These are phyloP conservation scores for Eimeria sp. DNA, from an alignment of 169 alveolate genomes.

Conservation along the genomic window DNA sequence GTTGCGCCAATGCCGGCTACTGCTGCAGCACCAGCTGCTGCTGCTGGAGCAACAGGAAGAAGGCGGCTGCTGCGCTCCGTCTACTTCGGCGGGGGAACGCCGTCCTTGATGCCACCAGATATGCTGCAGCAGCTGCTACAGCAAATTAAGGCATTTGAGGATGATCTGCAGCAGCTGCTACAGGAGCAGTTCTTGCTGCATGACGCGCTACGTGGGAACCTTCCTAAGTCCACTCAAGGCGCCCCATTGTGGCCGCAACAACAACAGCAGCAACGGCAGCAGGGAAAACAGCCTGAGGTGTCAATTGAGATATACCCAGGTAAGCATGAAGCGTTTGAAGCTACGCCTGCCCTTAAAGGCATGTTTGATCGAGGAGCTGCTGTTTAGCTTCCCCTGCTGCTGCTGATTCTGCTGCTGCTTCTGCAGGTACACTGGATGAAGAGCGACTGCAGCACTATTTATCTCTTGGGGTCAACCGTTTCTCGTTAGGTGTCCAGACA, in stretches of 20 bases:
- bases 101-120: constrained; percentile 63
- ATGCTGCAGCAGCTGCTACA: constrained; percentile 65
- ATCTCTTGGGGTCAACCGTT: constrained; percentile 2
- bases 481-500: constrained; percentile 54
- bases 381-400: not conserved
- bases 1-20: not conserved
- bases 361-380: not conserved
- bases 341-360: not conserved
- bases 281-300: constrained; percentile 39
- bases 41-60: constrained; percentile 25
- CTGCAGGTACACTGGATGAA: constrained; percentile 48
- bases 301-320: constrained; percentile 71
- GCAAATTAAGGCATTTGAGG: constrained; percentile 12
- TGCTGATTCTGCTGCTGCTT: constrained; percentile 45
- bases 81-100: constrained; percentile 60
- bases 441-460: constrained; percentile 31
- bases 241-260: not conserved
- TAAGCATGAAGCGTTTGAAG: not conserved
- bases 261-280: not conserved
- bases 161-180: constrained; percentile 43
- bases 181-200: constrained; percentile 43
- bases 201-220: not conserved
- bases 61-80: constrained; percentile 57
- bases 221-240: not conserved
- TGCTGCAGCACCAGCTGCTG: not conserved